Conservation (phyloP, 2,329 filamentous ascomycete genomes). For the Cladobotryum protrusum region DNA sequence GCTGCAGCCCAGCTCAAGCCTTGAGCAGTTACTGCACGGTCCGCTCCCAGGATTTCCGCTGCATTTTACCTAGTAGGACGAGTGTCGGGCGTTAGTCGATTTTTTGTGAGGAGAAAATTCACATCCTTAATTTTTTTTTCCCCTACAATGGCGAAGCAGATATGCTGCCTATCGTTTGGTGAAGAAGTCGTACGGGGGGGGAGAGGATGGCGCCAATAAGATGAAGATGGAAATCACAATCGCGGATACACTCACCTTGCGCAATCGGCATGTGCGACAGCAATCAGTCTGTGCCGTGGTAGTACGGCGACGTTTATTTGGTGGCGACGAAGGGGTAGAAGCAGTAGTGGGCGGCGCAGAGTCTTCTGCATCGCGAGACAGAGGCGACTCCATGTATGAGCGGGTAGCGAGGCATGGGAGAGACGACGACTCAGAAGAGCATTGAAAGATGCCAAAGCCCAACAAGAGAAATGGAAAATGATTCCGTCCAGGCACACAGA, state of each 20-base stretch:
- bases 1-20: slow-evolving; percentile 32
- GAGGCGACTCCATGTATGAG: slow-evolving; percentile 12
- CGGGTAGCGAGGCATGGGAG: slow-evolving; percentile 3
- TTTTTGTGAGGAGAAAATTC: too few species aligned
- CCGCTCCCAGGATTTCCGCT: slow-evolving; percentile 30
- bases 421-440: not conserved
- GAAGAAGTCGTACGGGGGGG: too few species aligned
- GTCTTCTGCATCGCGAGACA: slow-evolving; percentile 10
- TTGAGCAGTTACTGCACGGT: slow-evolving; percentile 32
- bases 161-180: too few species aligned
- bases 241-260: slow-evolving; percentile 26
- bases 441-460: too few species aligned
- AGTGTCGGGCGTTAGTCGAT: not conserved
- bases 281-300: slow-evolving; percentile 23
- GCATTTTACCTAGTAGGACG: slow-evolving; percentile 33
- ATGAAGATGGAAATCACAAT: not conserved
- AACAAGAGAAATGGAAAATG: not conserved
- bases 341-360: slow-evolving; percentile 11
- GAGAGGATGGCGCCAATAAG: not conserved
- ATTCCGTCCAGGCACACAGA: not conserved
- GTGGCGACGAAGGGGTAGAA: slow-evolving; percentile 15
- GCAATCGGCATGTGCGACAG: slow-evolving; percentile 33
- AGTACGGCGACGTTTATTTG: slow-evolving; percentile 28
- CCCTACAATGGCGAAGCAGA: too few species aligned
- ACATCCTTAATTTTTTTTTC: too few species aligned